These are phyloP conservation scores for Scortechinia acanthostroma DNA, from an alignment of 2,329 filamentous ascomycete species.

Conservation along the genomic window DNA sequence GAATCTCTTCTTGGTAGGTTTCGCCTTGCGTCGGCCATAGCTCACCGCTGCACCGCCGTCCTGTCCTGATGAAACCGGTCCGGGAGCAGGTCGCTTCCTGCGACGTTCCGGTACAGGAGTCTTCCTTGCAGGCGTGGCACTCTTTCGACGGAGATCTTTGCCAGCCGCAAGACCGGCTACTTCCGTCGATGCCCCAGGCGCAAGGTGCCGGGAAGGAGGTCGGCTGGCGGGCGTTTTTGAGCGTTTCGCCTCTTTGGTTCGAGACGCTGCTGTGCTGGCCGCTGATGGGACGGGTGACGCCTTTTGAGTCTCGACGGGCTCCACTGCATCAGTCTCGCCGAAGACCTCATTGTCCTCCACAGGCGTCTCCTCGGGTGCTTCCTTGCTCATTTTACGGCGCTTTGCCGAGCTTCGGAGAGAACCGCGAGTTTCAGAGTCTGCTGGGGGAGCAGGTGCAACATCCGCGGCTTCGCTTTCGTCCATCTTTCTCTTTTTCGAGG, in stretches of 20 bases:
- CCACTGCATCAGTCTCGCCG: neutral
- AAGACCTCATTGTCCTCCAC: neutral
- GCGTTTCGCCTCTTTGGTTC: neutral
- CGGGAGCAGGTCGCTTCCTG: conserved; percentile 50
- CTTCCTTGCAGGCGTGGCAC: conserved; percentile 24
- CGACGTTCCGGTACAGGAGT: conserved; percentile 30
- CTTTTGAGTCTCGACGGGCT: no score
- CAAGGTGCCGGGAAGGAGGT: neutral
- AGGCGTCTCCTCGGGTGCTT: neutral
- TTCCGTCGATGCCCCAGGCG: conserved; percentile 13
- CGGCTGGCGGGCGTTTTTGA: neutral
- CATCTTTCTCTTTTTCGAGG: neutral
- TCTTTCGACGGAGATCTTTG: conserved; percentile 27
- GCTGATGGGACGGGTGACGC: neutral
- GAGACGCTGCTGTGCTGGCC: neutral
- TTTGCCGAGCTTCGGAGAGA: neutral
- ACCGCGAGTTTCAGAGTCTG: neutral
- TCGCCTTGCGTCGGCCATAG: conserved; percentile 48
- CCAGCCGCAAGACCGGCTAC: conserved; percentile 7
- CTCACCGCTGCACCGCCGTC: conserved; percentile 54
- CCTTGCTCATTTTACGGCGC: neutral
- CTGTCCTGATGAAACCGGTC: conserved; percentile 45
- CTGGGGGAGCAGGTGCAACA: neutral
- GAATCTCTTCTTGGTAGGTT: conserved; percentile 31
- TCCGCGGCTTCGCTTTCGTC: neutral